Percentiles rank a stretch among this genome's conserved stretches.
phyloP scores from a whole-genome alignment of 208 protist species.

The Leishmania braziliensis region DNA sequence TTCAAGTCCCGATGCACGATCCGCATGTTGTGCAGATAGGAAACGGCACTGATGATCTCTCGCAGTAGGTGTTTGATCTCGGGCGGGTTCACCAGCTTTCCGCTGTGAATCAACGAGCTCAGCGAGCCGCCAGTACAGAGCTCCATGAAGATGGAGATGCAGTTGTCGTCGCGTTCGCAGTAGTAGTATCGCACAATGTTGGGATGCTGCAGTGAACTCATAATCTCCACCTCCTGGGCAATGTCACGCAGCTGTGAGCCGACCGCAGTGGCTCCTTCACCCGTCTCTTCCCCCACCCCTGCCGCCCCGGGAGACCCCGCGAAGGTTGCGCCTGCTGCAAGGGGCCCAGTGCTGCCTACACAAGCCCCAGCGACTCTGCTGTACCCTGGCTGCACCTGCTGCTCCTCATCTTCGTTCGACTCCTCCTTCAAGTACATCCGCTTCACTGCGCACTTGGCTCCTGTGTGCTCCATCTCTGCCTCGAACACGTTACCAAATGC shows the following conservation, averaged over 20 bases:
- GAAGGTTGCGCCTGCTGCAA: background rate
- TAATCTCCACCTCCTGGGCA: slow-evolving; percentile 83
- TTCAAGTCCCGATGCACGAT: slow-evolving; percentile 90
- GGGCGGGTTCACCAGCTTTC: slow-evolving; percentile 38
- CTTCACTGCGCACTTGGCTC: slow-evolving; percentile 80
- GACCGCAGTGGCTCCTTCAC: slow-evolving; percentile 16
- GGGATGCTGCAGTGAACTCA: slow-evolving; percentile 77
- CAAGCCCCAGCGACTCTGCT: slow-evolving; percentile 1
- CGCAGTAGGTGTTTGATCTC: slow-evolving; percentile 60
- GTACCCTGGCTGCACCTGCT: slow-evolving; percentile 10
- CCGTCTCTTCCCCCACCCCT: slow-evolving; percentile 10
- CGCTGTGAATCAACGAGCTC: slow-evolving; percentile 54
- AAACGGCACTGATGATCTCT: slow-evolving; percentile 73
- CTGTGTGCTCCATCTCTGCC: slow-evolving; percentile 67
- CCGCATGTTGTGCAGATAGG: slow-evolving; percentile 75
- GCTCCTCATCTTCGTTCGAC: slow-evolving; percentile 36
- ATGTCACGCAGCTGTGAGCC: slow-evolving; percentile 69
- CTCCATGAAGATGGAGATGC: slow-evolving; percentile 92
- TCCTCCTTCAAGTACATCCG: slow-evolving; percentile 77
- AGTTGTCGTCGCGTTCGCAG: slow-evolving; percentile 76
- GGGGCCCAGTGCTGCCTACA: background rate
- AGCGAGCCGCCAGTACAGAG: slow-evolving; percentile 81
- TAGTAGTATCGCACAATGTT: slow-evolving; percentile 89
- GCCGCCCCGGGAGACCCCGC: background rate
- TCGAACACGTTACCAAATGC: slow-evolving; percentile 89